Evolutionary conservation across 2,329 filamentous ascomycete genomes (phyloP).

Genomic region (Epichloe sylvatica): DNA sequence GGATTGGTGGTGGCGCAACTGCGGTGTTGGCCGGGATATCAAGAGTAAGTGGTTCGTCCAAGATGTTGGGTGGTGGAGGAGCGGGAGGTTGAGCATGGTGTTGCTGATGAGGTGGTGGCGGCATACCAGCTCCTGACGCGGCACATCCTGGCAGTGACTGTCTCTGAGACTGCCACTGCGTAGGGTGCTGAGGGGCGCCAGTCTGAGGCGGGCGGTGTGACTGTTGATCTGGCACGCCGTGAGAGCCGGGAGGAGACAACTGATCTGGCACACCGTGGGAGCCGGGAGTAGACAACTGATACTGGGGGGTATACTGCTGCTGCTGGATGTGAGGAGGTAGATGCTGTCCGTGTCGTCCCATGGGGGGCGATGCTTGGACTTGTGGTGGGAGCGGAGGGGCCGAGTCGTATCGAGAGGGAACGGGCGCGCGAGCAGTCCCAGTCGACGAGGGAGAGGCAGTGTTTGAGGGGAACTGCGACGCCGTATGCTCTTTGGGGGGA

Average conservation of each 20-base stretch:
- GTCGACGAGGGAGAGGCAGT: slow-evolving; percentile 15
- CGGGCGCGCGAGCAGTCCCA: slow-evolving; percentile 6
- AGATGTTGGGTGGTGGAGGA: slow-evolving; percentile 33
- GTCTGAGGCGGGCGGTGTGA: neutral
- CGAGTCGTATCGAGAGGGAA: slow-evolving; percentile 31
- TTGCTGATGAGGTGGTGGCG: slow-evolving; percentile 5
- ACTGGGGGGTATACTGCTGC: slow-evolving; percentile 5
- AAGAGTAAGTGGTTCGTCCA: slow-evolving; percentile 43
- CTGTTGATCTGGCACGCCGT: slow-evolving; percentile 2
- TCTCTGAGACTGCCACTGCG: slow-evolving; percentile 9
- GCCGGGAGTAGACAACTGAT: neutral
- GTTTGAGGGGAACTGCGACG: slow-evolving; percentile 9
- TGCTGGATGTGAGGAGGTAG: slow-evolving; percentile 7
- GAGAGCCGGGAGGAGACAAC: neutral
- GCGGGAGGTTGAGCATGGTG: slow-evolving; percentile 7
- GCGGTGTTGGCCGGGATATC: slow-evolving; percentile 33
- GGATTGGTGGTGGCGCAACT: slow-evolving; percentile 66
- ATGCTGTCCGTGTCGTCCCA: slow-evolving; percentile 5
- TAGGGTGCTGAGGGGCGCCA: slow-evolving; percentile 9
- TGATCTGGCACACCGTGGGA: slow-evolving; percentile 1
- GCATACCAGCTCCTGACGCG: slow-evolving; percentile 3
- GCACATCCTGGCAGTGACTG: slow-evolving; percentile 8
- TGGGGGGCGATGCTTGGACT: slow-evolving; percentile 3
- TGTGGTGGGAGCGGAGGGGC: slow-evolving; percentile 31
- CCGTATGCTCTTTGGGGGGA: slow-evolving; percentile 23